Conservation (phyloP, 176 grass and related monocot species). For the Dendrocalamus sinicus region DNA sequence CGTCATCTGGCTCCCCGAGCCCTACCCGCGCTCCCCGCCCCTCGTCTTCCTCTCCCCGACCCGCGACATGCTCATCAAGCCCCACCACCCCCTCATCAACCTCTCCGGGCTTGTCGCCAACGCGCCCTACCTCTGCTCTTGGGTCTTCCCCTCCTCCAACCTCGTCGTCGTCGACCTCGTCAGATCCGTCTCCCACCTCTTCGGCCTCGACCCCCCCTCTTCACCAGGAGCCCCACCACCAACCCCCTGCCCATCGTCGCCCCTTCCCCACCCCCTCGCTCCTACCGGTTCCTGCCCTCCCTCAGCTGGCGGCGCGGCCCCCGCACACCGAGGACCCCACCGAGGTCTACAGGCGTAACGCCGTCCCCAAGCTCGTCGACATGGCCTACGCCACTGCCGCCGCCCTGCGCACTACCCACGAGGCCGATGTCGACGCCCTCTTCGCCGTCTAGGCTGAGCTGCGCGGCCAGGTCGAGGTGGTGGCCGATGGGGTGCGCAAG, state of each 20-base stretch:
- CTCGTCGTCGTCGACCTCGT: too few species aligned
- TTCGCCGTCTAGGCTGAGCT: slow-evolving; percentile 66
- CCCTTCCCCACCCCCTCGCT: slow-evolving; percentile 6
- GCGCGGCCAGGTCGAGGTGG: slow-evolving; percentile 48
- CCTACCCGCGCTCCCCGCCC: too few species aligned
- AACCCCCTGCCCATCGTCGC: slow-evolving; percentile 5
- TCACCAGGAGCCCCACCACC: slow-evolving; percentile 50
- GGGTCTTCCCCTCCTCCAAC: too few species aligned
- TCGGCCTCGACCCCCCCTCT: slow-evolving; percentile 84
- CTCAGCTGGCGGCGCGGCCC: slow-evolving; percentile 37
- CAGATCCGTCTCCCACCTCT: slow-evolving; percentile 71
- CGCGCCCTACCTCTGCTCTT: too few species aligned
- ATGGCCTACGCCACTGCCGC: slow-evolving; percentile 43
- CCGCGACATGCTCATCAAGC: too few species aligned
- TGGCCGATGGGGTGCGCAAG: slow-evolving; percentile 51
- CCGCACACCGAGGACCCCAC: slow-evolving; percentile 60
- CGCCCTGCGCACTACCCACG: slow-evolving; percentile 39
- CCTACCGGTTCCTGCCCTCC: slow-evolving; percentile 13
- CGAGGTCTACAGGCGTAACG: slow-evolving; percentile 76
- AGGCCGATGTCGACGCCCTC: slow-evolving; percentile 65
- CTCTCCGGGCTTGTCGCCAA: too few species aligned
- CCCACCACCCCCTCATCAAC: too few species aligned
- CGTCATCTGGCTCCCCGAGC: slow-evolving; percentile 88
- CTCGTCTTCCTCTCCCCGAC: too few species aligned
- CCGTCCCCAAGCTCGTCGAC: slow-evolving; percentile 61